Evolutionary conservation across 1,139 yeast species (phyloP).

Genomic region (Torulaspora globosa): DNA sequence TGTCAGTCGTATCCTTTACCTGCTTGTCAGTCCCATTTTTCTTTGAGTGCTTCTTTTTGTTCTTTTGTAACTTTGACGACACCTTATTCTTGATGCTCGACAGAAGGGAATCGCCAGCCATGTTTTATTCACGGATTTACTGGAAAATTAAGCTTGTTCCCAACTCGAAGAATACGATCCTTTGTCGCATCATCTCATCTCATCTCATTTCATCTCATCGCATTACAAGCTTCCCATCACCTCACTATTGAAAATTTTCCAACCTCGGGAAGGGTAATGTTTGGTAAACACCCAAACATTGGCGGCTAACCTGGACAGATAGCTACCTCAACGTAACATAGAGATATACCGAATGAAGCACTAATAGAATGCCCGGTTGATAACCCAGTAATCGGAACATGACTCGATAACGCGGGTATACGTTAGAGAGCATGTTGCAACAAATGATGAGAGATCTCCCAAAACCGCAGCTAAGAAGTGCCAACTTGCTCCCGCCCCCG

Average conservation of each 20-base stretch:
- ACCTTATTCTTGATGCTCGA: constrained; percentile 58
- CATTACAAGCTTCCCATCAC: constrained; percentile 3
- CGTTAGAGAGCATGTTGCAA: too few relatives aligned
- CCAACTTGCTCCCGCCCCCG: too few relatives aligned
- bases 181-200: constrained; percentile 11
- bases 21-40: constrained; percentile 21
- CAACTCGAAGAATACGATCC: background rate
- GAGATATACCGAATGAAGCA: too few relatives aligned
- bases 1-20: constrained; percentile 7
- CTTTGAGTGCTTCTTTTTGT: constrained; percentile 19
- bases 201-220: constrained; percentile 24
- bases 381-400: too few relatives aligned
- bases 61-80: constrained; percentile 37
- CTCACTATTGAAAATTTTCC: constrained; percentile 9
- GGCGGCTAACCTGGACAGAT: background rate
- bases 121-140: background rate
- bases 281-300: background rate
- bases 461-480: too few relatives aligned
- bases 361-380: too few relatives aligned
- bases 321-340: too few relatives aligned
- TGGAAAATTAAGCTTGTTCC: background rate
- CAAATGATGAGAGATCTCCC: too few relatives aligned
- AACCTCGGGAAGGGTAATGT: background rate
- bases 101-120: constrained; percentile 37
- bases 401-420: too few relatives aligned